phyloP scores from a whole-genome alignment of 1,139 yeast genomes.

The Candida dubliniensis region DNA sequence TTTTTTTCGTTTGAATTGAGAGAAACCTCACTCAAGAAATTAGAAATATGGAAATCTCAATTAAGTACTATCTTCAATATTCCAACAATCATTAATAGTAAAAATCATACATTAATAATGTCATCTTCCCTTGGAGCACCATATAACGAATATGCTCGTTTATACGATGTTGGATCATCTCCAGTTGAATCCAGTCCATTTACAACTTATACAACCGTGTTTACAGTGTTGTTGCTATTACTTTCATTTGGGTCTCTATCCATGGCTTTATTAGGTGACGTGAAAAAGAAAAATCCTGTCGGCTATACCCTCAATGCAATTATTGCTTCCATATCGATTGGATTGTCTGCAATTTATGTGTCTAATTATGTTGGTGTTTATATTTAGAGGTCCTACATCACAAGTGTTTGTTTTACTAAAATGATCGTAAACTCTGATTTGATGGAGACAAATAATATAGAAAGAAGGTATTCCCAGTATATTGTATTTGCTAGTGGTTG shows the following conservation, averaged over 20 bases:
- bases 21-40: too few relatives aligned
- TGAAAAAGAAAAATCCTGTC: slow-evolving; percentile 30
- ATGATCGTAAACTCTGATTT: too few relatives aligned
- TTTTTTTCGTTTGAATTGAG: too few relatives aligned
- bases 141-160: slow-evolving; percentile 29
- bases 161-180: slow-evolving; percentile 24
- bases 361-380: slow-evolving; percentile 49
- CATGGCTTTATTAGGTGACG: slow-evolving; percentile 36
- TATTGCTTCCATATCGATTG: slow-evolving; percentile 41
- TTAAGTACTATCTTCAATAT: too few relatives aligned
- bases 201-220: slow-evolving; percentile 18
- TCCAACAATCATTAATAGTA: too few relatives aligned
- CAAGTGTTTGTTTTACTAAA: too few relatives aligned
- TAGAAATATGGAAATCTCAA: too few relatives aligned
- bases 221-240: slow-evolving; percentile 23
- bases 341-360: slow-evolving; percentile 37
- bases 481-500: too few relatives aligned
- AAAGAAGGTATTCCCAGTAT: too few relatives aligned
- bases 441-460: too few relatives aligned
- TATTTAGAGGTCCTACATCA: slow-evolving; percentile 20
- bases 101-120: background rate
- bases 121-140: slow-evolving; percentile 18
- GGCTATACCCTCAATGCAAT: slow-evolving; percentile 31
- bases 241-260: slow-evolving; percentile 40
- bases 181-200: slow-evolving; percentile 25